Conservation (phyloP, 371 early-diverging fungal genomes). For the Zancudomyces culisetae region DNA sequence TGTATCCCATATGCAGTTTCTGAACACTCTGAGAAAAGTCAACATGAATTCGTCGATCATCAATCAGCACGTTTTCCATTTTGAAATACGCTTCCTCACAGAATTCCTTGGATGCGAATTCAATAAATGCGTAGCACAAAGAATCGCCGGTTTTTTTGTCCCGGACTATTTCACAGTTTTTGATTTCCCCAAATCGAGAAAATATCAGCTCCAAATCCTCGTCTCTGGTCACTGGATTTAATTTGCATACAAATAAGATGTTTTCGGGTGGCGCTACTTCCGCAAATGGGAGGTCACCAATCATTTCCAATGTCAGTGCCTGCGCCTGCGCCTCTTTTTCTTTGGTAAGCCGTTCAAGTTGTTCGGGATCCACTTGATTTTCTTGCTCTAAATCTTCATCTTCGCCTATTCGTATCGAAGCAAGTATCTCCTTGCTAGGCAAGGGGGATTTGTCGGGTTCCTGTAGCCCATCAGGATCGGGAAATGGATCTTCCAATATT, state of each 20-base stretch:
- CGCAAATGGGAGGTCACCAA: conserved; percentile 92
- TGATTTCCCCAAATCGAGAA: conserved; percentile 74
- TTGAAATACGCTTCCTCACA: conserved; percentile 60
- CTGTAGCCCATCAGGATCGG: conserved; percentile 53
- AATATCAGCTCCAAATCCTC: conserved; percentile 88
- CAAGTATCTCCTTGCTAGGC: conserved; percentile 61
- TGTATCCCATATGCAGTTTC: conserved; percentile 35
- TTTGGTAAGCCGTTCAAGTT: conserved; percentile 29
- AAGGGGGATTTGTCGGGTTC: conserved; percentile 60
- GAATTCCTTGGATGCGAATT: conserved; percentile 68
- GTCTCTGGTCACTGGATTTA: conserved; percentile 81
- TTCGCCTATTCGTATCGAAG: conserved; percentile 55
- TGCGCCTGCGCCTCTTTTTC: conserved; percentile 68
- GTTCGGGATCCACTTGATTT: conserved; percentile 38
- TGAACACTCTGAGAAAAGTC: conserved; percentile 95
- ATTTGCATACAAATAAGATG: conserved; percentile 86
- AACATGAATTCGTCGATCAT: conserved; percentile 90
- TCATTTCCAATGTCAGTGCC: conserved; percentile 90
- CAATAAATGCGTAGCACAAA: conserved; percentile 87
- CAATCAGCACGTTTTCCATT: conserved; percentile 79
- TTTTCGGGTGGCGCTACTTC: conserved; percentile 94
- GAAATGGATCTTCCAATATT: conserved; percentile 84
- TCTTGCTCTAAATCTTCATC: conserved; percentile 49
- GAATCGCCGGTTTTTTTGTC: conserved; percentile 72
- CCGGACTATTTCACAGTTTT: conserved; percentile 79